These are phyloP conservation scores for Annulohypoxylon stygium DNA, from an alignment of 495 filamentous ascomycete species.

Conservation along the genomic window DNA sequence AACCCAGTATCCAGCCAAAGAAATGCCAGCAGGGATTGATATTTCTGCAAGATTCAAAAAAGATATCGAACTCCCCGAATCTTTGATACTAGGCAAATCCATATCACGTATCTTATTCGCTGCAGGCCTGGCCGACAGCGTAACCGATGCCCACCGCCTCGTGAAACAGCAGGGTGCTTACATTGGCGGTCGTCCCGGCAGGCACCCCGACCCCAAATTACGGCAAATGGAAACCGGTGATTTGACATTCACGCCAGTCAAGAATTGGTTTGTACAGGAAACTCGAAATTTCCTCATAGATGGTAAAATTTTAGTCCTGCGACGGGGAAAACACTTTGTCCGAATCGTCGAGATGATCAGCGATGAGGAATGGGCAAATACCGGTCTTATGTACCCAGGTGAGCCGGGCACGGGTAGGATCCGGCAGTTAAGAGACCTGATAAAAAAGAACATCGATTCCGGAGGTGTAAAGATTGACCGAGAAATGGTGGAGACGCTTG, in stretches of 20 bases:
- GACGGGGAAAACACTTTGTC: constrained; percentile 85
- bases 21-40: neutral
- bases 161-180: constrained; percentile 71
- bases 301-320: constrained; percentile 73
- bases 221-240: constrained; percentile 65
- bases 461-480: constrained; percentile 7
- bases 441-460: constrained; percentile 38
- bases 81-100: constrained; percentile 70
- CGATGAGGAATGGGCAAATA: constrained; percentile 72
- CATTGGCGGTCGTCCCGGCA: constrained; percentile 71
- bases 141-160: constrained; percentile 75
- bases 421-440: constrained; percentile 47
- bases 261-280: constrained; percentile 68
- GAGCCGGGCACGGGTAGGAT: constrained; percentile 55
- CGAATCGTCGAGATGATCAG: constrained; percentile 77
- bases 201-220: constrained; percentile 36
- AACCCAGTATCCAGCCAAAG: constrained; percentile 10
- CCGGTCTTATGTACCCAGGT: constrained; percentile 61
- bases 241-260: constrained; percentile 73
- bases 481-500: constrained; percentile 29
- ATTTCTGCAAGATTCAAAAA: constrained; percentile 48
- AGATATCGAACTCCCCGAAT: constrained; percentile 74
- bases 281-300: constrained; percentile 74
- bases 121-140: constrained; percentile 74
- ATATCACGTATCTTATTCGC: constrained; percentile 75